These are phyloP conservation scores for Diaporthe aspalathi DNA, from an alignment of 2,329 filamentous ascomycete genomes.

Conservation along the genomic window DNA sequence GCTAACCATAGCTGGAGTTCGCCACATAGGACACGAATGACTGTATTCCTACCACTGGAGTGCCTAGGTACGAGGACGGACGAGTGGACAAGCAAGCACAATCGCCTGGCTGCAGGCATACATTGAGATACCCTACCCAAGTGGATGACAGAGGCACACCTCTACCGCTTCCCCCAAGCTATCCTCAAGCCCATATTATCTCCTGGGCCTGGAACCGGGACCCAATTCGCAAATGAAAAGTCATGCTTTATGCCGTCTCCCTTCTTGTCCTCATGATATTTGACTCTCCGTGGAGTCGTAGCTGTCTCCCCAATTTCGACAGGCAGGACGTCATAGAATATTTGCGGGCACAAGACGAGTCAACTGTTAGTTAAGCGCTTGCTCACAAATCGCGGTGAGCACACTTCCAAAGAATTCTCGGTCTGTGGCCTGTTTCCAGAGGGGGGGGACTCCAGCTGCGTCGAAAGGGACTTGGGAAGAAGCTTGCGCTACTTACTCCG, in stretches of 20 bases:
- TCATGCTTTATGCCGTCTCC: constrained; percentile 1
- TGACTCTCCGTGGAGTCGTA: background rate
- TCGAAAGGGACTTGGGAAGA: background rate
- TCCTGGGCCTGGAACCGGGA: background rate
- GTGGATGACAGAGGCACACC: no score
- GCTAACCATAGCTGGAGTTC: no score
- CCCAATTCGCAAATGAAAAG: background rate
- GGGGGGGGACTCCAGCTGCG: fast-evolving
- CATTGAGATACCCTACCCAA: fast-evolving
- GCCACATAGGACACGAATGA: no score
- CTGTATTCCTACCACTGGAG: background rate
- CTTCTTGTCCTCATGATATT: background rate
- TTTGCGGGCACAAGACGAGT: background rate
- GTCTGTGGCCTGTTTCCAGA: background rate
- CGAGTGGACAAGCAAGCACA: background rate
- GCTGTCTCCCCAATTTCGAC: background rate
- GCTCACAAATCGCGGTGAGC: background rate
- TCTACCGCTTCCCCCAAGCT: background rate
- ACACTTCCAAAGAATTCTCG: background rate
- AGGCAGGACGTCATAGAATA: background rate
- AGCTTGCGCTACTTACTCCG: background rate
- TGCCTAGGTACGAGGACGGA: background rate
- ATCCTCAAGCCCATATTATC: background rate
- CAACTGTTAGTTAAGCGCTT: background rate
- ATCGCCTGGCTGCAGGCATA: background rate